These are phyloP conservation scores for Prosopis cineraria DNA, from an alignment of 306 rosid genomes.

Conservation along the genomic window DNA sequence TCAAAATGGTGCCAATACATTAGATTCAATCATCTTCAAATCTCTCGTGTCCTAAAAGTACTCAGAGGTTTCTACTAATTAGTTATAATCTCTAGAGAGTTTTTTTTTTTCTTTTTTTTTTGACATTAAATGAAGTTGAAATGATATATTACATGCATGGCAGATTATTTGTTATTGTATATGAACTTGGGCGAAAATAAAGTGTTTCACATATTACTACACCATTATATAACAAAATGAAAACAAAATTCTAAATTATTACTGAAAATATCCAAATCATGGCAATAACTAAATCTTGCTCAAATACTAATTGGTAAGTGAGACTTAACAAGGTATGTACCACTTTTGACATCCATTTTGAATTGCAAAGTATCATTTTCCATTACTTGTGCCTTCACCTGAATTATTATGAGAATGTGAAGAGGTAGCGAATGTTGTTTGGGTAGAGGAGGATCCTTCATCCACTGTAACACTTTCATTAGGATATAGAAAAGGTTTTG, in stretches of 20 bases:
- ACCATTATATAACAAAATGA: background rate
- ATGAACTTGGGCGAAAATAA: too few relatives aligned
- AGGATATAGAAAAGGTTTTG: background rate
- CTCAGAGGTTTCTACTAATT: too few relatives aligned
- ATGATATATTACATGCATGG: too few relatives aligned
- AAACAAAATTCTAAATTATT: background rate
- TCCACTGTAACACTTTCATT: background rate
- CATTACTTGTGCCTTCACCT: background rate
- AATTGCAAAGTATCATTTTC: background rate
- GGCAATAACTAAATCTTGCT: background rate
- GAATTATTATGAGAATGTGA: background rate
- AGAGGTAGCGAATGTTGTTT: background rate
- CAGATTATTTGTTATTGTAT: too few relatives aligned
- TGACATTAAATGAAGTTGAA: too few relatives aligned
- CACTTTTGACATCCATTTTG: background rate
- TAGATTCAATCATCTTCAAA: too few relatives aligned
- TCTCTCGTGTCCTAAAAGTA: too few relatives aligned
- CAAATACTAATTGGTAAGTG: background rate
- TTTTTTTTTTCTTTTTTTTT: too few relatives aligned
- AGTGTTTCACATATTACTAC: background rate
- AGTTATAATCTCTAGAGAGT: too few relatives aligned
- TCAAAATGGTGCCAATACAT: too few relatives aligned
- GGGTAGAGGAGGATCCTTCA: background rate
- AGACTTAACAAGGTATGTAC: background rate
- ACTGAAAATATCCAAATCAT: background rate